Percentiles rank a stretch among this genome's conserved stretches.
phyloP scores from a whole-genome alignment of 352 stramenopile genomes.

The Poterioochromonas sp. region DNA sequence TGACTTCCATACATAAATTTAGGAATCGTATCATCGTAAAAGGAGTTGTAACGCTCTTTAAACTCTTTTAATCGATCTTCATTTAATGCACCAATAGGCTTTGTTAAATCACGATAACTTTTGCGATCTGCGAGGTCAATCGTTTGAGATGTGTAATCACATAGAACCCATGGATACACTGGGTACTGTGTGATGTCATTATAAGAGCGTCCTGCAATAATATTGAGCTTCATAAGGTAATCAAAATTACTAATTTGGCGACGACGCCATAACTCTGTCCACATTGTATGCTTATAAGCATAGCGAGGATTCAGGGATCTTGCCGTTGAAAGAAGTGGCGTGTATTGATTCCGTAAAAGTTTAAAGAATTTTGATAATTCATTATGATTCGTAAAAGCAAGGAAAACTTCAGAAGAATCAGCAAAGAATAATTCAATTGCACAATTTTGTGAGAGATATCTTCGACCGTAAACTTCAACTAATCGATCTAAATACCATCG shows the following conservation, averaged over 20 bases:
- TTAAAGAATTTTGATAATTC: conserved; percentile 33
- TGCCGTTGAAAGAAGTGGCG: conserved; percentile 31
- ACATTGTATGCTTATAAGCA: conserved; percentile 55
- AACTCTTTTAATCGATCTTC: conserved; percentile 76
- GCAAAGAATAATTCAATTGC: conserved; percentile 66
- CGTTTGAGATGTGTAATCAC: conserved; percentile 78
- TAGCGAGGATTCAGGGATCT: conserved; percentile 47
- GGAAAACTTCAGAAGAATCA: conserved; percentile 51
- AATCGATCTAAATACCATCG: conserved; percentile 56
- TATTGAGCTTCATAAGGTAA: conserved; percentile 92
- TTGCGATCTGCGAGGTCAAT: conserved; percentile 79
- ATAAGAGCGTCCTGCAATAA: conserved; percentile 71
- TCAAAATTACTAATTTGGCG: conserved; percentile 80
- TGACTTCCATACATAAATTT: conserved; percentile 81
- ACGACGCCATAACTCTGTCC: conserved; percentile 60
- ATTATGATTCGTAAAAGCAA: conserved; percentile 47
- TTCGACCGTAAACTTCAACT: conserved; percentile 55
- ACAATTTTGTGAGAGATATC: conserved; percentile 60
- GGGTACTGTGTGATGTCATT: conserved; percentile 92
- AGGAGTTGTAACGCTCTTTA: conserved; percentile 76
- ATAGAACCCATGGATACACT: conserved; percentile 95
- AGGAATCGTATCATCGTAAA: conserved; percentile 48
- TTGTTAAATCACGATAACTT: conserved; percentile 82
- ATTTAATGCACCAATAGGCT: conserved; percentile 94
- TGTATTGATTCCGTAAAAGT: conserved; percentile 27